phyloP scores from a whole-genome alignment of 371 early-diverging fungal genomes.

The Lichtheimia corymbifera region DNA sequence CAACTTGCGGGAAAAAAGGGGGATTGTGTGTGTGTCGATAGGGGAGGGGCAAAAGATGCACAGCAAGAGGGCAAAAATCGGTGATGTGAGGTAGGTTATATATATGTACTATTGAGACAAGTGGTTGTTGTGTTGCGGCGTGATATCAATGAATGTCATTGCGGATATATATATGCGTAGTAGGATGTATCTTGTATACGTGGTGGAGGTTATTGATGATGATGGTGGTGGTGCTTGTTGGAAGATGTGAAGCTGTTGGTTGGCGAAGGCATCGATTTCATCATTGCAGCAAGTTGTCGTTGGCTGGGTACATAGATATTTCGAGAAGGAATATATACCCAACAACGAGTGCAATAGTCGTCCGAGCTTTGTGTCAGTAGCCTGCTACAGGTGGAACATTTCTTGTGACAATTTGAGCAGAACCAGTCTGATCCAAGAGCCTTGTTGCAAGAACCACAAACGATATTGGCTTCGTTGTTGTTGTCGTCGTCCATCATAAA shows the following conservation, averaged over 20 bases:
- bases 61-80: too few species aligned
- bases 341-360: conserved; percentile 46
- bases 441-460: conserved; percentile 49
- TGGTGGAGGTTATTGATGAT: too few species aligned
- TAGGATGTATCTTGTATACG: too few species aligned
- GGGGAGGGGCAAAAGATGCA: too few species aligned
- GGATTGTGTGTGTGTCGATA: too few species aligned
- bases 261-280: not conserved
- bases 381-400: conserved; percentile 44
- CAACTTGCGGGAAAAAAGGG: too few species aligned
- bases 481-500: not conserved
- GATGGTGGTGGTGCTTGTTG: not conserved
- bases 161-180: too few species aligned
- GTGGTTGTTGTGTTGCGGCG: too few species aligned
- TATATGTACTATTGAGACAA: too few species aligned
- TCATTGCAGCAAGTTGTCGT: conserved; percentile 4
- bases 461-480: conserved; percentile 15
- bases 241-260: not conserved
- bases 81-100: too few species aligned
- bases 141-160: too few species aligned
- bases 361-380: conserved; percentile 29
- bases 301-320: conserved; percentile 12
- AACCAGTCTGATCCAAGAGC: conserved; percentile 46
- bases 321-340: conserved; percentile 30
- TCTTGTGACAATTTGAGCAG: conserved; percentile 46